Percentiles rank a stretch among this genome's conserved stretches.
Conservation (phyloP, 805 yeast genomes). For the Candida krabiensis region DNA sequence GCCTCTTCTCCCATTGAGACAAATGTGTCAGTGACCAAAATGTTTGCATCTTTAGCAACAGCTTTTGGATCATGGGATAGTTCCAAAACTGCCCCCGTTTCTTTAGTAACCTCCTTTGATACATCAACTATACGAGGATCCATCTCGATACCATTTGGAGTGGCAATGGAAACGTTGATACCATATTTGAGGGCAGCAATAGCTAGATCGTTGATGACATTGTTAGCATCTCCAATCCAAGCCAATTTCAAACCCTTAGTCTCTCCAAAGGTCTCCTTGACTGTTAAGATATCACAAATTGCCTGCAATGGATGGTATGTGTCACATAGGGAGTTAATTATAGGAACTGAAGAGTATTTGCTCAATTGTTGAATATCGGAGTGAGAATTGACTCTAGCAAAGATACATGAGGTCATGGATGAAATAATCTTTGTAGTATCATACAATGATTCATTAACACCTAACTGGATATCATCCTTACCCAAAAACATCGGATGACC, state of each 20-base stretch:
- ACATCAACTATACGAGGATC: slow-evolving; percentile 50
- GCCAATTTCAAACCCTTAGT: slow-evolving; percentile 68
- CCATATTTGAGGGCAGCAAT: slow-evolving; percentile 85
- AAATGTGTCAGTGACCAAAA: slow-evolving; percentile 95
- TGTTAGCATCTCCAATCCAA: slow-evolving; percentile 97
- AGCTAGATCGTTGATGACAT: slow-evolving; percentile 90
- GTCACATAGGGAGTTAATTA: slow-evolving; percentile 92
- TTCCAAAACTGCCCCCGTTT: slow-evolving; percentile 53
- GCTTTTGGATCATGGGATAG: slow-evolving; percentile 69
- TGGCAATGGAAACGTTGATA: slow-evolving; percentile 78
- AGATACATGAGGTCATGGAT: slow-evolving; percentile 94
- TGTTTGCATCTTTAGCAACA: slow-evolving; percentile 74
- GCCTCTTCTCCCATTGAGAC: slow-evolving; percentile 97
- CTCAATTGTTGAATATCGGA: slow-evolving; percentile 78
- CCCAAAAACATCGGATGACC: slow-evolving; percentile 97
- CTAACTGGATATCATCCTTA: slow-evolving; percentile 93
- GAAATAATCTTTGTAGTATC: slow-evolving; percentile 89
- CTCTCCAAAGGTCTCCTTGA: slow-evolving; percentile 70
- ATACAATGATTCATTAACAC: slow-evolving; percentile 87
- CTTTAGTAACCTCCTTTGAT: slow-evolving; percentile 54
- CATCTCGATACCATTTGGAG: slow-evolving; percentile 74
- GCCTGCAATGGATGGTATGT: slow-evolving; percentile 94
- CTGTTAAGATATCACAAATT: slow-evolving; percentile 84
- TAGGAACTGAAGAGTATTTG: slow-evolving; percentile 81
- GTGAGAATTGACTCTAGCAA: slow-evolving; percentile 92